Evolutionary conservation across 768 basidiomycete species (phyloP), one percentile per base, ranked within the genome.

Genomic region (Hypsizygus marmoreus): DNA sequence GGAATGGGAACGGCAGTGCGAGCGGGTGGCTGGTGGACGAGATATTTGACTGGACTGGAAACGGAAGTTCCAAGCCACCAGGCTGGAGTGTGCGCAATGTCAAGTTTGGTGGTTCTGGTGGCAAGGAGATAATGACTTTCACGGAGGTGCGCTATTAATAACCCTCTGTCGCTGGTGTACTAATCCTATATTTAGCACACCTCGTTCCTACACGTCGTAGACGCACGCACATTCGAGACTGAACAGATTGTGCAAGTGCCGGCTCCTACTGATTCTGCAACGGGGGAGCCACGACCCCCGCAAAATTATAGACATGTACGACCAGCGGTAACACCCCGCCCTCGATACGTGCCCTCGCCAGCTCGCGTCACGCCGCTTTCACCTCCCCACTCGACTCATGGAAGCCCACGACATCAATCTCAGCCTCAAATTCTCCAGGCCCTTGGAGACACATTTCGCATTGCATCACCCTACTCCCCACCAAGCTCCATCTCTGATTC

Each of bases 21-120:
- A 75, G 66, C 34, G 80, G 73, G 8, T 81, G 80, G 75, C 53
- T 86, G 49, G 75, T 69, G 8, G 83, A 86, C 39, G 84, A 81
- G 47, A 77, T 81, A 22, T 83, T 77, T 74, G 84, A 88, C 43
- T 87, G 86, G 85, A 73, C 76, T 8, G 70, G 79, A 46, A n/a
- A n/a, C n/a, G 73, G 79, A 5, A 66, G 61, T 35, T 71, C 73
- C 10, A 75, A 70, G 47, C 85, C 86, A 0, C 87, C 88, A 3
- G 86, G 88, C 1, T 93, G 91, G 81, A 90, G 91, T 31, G 87
- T 86, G 6, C 70, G 94, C 44, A 91, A 76, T 45, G 82, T 97
- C 59, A 95, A 95, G 64, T 97, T 95, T 66, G 81, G 82, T 47
- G 76, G 80, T 48, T 65, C 67, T 11, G 79, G 81, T n/a, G 79